Conservation (phyloP, 805 yeast genomes). For the Teunomyces gatunensis region DNA sequence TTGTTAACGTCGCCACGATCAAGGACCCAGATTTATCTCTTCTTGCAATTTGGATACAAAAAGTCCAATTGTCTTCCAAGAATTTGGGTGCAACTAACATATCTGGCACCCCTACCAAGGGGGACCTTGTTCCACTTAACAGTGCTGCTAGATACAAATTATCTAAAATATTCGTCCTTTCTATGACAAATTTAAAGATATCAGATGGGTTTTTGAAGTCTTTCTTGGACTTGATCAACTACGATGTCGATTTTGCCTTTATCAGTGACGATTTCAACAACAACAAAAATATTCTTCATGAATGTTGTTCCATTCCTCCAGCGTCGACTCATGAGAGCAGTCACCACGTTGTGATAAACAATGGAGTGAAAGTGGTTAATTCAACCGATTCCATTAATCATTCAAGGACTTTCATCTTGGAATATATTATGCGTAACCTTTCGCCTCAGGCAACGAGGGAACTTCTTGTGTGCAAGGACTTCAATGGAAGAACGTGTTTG, state of each 20-base stretch:
- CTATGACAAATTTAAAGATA: constrained; percentile 63
- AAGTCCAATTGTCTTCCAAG: constrained; percentile 27
- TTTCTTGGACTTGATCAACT: constrained; percentile 42
- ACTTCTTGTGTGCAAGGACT: constrained; percentile 46
- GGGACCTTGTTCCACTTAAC: constrained; percentile 8
- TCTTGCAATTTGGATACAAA: constrained; percentile 39
- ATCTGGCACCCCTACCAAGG: constrained; percentile 1
- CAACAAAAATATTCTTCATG: constrained; percentile 73
- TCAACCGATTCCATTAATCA: constrained; percentile 38
- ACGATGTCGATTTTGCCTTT: constrained; percentile 56
- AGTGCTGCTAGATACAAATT: constrained; percentile 29
- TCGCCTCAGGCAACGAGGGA: constrained; percentile 14
- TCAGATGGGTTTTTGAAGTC: constrained; percentile 58
- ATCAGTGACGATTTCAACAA: constrained; percentile 59
- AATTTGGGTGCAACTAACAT: background rate
- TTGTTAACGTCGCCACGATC: constrained; percentile 51
- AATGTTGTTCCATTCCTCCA: constrained; percentile 47
- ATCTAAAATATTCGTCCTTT: constrained; percentile 69
- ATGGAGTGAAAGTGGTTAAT: constrained; percentile 41
- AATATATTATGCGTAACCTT: constrained; percentile 28
- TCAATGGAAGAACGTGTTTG: constrained; percentile 75
- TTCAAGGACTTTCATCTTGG: constrained; percentile 35
- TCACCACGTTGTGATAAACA: constrained; percentile 38
- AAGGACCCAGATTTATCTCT: constrained; percentile 38
- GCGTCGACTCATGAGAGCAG: constrained; percentile 29